Conservation (phyloP, 2,329 filamentous ascomycete genomes). For the Beauveria pseudobassiana region DNA sequence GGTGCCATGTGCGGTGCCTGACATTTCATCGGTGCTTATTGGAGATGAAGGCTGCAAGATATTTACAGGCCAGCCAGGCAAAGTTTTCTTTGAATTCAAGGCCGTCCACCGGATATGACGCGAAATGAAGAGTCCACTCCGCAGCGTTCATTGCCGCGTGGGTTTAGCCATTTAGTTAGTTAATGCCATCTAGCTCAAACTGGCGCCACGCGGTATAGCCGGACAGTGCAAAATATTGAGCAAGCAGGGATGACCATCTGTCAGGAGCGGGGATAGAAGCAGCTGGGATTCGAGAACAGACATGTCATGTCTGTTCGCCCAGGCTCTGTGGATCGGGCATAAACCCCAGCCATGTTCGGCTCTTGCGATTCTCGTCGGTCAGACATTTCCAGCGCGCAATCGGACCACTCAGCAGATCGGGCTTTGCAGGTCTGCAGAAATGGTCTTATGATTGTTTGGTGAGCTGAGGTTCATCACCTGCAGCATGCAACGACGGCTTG, state of each 20-base stretch:
- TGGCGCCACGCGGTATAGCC: neutral
- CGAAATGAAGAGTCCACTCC: neutral
- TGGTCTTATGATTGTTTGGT: neutral
- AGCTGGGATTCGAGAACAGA: neutral
- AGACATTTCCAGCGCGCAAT: neutral
- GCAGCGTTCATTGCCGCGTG: neutral
- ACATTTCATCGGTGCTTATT: neutral
- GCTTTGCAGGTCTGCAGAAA: constrained; percentile 3
- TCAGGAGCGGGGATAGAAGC: constrained; percentile 2
- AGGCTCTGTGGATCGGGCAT: neutral
- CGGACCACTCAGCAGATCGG: neutral
- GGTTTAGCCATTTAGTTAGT: no score
- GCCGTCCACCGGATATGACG: neutral
- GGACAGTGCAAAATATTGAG: neutral
- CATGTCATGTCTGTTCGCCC: neutral
- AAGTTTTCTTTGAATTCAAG: neutral
- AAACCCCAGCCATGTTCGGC: neutral
- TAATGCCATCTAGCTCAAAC: neutral
- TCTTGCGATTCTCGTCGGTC: neutral
- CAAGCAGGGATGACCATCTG: neutral
- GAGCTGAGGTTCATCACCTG: neutral
- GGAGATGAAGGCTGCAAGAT: neutral
- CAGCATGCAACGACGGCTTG: neutral
- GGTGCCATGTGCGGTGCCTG: neutral
- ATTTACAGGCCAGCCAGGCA: neutral